Conservation (phyloP, 148 eudicot genomes). For the Suaeda aralocaspica region DNA sequence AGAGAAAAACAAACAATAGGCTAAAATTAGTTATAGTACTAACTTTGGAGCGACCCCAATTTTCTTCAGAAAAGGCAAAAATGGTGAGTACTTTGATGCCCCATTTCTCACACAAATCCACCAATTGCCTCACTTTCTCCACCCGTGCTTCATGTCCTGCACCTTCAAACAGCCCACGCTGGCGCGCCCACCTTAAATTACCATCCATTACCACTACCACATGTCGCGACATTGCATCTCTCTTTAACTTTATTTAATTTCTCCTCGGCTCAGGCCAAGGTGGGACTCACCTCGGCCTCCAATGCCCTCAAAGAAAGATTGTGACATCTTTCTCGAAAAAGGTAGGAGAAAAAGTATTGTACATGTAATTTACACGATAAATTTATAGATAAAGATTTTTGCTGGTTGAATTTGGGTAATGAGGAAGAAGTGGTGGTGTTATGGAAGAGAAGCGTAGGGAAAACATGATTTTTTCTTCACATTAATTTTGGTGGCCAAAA, state of each 20-base stretch:
- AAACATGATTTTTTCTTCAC: slow-evolving; percentile 11
- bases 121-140: slow-evolving; percentile 32
- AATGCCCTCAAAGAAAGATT: background rate
- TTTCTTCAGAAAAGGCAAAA: slow-evolving; percentile 66
- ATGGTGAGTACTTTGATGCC: slow-evolving; percentile 50
- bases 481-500: background rate
- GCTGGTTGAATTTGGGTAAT: slow-evolving; percentile 3
- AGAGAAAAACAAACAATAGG: background rate
- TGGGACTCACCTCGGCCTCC: background rate
- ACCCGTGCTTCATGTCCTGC: slow-evolving; percentile 53
- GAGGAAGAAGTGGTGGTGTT: background rate
- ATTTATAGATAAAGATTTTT: background rate
- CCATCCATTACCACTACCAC: slow-evolving; percentile 78
- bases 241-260: slow-evolving; percentile 28
- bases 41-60: slow-evolving; percentile 63
- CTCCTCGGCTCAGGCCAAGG: slow-evolving; percentile 4
- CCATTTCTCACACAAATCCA: slow-evolving; percentile 43
- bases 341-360: background rate
- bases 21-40: background rate
- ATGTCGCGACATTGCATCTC: slow-evolving; percentile 59
- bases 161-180: slow-evolving; percentile 36
- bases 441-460: slow-evolving; percentile 6
- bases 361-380: background rate
- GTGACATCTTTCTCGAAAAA: background rate
- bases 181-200: slow-evolving; percentile 67